These are phyloP conservation scores for Ambrosia hybrid DNA, from an alignment of 140 eudicot genomes.

Conservation along the genomic window DNA sequence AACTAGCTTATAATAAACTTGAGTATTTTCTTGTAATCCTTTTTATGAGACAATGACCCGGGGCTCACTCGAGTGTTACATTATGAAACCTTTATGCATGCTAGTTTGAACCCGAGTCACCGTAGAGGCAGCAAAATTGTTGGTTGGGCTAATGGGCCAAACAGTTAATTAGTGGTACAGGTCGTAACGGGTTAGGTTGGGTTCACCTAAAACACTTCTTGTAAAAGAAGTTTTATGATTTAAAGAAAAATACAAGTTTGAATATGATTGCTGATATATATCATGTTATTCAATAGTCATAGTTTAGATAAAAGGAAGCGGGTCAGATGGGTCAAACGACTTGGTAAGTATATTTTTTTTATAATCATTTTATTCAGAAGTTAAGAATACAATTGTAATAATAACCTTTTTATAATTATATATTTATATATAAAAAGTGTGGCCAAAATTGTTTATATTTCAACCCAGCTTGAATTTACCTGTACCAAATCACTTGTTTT, in stretches of 20 bases:
- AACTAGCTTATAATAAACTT: too few species aligned
- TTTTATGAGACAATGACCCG: not conserved
- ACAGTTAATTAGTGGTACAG: too few species aligned
- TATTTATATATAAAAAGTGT: not conserved
- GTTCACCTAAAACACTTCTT: too few species aligned
- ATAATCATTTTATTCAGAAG: not conserved
- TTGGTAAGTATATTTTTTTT: not conserved
- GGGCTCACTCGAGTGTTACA: constrained; percentile 6
- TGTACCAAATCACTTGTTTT: not conserved
- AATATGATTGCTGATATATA: not conserved
- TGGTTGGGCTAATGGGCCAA: not conserved
- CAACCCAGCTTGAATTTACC: not conserved
- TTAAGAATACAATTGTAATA: not conserved
- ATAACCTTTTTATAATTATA: not conserved
- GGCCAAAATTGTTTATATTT: not conserved
- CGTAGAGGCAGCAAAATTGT: not conserved
- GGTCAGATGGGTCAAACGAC: not conserved
- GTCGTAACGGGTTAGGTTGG: too few species aligned
- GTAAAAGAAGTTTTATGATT: too few species aligned
- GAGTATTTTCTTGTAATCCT: not conserved
- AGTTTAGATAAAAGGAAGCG: not conserved
- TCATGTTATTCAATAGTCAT: not conserved
- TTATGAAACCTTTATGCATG: not conserved
- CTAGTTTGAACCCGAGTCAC: not conserved
- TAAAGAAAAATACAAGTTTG: not conserved